A percentile compares a stretch with the other conserved stretches of the same genome.
These are phyloP conservation scores for Ascochyta koolunga DNA, from an alignment of 2,329 filamentous ascomycete species.

Conservation along the genomic window DNA sequence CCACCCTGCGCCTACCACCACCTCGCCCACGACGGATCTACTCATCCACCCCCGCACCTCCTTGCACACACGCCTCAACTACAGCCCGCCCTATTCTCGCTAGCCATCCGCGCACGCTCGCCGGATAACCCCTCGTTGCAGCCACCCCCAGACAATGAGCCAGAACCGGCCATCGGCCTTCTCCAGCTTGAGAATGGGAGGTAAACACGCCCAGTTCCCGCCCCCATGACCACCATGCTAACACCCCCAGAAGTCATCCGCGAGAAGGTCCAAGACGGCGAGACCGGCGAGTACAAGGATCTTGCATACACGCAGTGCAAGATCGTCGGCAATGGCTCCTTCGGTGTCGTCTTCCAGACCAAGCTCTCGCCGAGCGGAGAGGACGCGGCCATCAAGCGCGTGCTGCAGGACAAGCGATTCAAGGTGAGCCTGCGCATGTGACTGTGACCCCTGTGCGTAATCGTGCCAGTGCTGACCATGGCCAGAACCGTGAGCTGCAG, in stretches of 20 bases:
- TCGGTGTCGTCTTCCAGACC: constrained; percentile 98
- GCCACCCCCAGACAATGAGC: constrained; percentile 68
- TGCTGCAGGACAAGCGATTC: constrained; percentile 98
- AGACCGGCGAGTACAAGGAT: constrained; percentile 95
- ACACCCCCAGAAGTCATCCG: constrained; percentile 84
- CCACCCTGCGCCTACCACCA: constrained; percentile 21
- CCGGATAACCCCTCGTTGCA: constrained; percentile 34
- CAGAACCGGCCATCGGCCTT: constrained; percentile 92
- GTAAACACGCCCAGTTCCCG: constrained; percentile 63
- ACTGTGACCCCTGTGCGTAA: constrained; percentile 18
- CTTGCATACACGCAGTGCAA: constrained; percentile 99
- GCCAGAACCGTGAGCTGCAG: constrained; percentile 94
- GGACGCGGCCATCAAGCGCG: constrained; percentile 98
- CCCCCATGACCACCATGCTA: constrained; percentile 34
- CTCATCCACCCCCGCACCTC: constrained; percentile 49
- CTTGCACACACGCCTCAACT: constrained; percentile 55
- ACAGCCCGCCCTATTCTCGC: constrained; percentile 50
- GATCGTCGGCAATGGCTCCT: constrained; percentile 98
- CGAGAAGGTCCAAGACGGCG: constrained; percentile 97
- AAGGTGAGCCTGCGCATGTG: constrained; percentile 68
- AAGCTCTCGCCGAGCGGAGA: constrained; percentile 97
- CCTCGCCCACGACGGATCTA: constrained; percentile 61
- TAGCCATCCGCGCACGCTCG: constrained; percentile 46
- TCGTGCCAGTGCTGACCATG: constrained; percentile 33
- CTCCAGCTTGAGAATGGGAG: constrained; percentile 90